Conservation (phyloP, 768 basidiomycete genomes). For the Phaffia tasmanica region DNA sequence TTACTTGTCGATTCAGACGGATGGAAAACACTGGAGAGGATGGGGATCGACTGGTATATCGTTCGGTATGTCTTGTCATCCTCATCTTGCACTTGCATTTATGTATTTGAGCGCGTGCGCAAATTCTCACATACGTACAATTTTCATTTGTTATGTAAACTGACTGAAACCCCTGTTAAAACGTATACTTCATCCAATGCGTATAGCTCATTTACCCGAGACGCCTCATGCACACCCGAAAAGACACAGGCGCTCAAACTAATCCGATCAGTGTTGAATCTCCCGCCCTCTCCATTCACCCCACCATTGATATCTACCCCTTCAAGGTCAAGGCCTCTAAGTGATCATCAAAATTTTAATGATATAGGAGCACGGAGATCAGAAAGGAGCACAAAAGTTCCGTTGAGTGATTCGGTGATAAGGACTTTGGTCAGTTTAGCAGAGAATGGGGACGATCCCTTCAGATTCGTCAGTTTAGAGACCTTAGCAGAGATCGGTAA, state of each 20-base stretch:
- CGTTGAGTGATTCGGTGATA: slow-evolving; percentile 41
- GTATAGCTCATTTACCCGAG: slow-evolving; percentile 65
- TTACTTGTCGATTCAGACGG: slow-evolving; percentile 12
- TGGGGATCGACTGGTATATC: slow-evolving; percentile 64
- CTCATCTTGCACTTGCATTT: neutral
- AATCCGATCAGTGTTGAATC: slow-evolving; percentile 66
- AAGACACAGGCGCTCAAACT: slow-evolving; percentile 88
- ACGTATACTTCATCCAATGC: neutral
- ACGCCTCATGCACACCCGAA: slow-evolving; percentile 68
- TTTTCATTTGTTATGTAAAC: slow-evolving; percentile 18
- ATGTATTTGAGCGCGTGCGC: neutral
- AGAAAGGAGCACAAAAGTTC: slow-evolving; percentile 19
- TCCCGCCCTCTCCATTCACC: slow-evolving; percentile 15
- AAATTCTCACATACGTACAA: neutral
- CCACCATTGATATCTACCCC: slow-evolving; percentile 32
- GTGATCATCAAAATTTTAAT: slow-evolving; percentile 40
- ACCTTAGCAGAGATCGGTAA: slow-evolving; percentile 80
- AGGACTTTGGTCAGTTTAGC: slow-evolving; percentile 86
- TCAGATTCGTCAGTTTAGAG: slow-evolving; percentile 68
- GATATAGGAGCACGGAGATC: slow-evolving; percentile 39
- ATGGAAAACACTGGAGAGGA: slow-evolving; percentile 13
- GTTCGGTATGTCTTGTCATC: slow-evolving; percentile 52
- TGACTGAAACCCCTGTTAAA: neutral
- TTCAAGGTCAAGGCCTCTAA: slow-evolving; percentile 48
- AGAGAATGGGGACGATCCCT: slow-evolving; percentile 82